Base-by-base conservation (phyloP, 225 moss, liverwort and hornwort species). In the Climacium dendroides region DNA sequence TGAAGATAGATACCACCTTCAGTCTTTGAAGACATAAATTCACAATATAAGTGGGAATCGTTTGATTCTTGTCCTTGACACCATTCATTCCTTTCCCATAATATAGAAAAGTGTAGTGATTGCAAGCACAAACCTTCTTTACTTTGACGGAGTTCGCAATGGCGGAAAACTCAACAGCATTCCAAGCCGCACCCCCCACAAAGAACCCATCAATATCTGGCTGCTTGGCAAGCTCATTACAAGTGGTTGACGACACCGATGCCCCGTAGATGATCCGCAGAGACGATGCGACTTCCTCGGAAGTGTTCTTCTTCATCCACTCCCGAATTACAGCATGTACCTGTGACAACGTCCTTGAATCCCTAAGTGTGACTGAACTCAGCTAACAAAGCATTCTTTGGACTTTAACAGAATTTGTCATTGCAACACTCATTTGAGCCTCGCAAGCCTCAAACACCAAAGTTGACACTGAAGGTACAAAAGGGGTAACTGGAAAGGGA, bases 191-290 rank as follows among this genome's bases (percentile, higher is more conserved):
- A 53, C 90, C 94, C 4, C 94, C 96, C 10, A 96, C 96, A 23
- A 98, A 93, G 90, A 98, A 98, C 7, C 98, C 98, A 79, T 98
- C 98, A 24, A 98, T 91, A 52, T 98, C 98, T 19, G 89, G 87
- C 88, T 96, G 83, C 91, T 89, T 92, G 20, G 98, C 96, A 16
- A 96, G 88, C 26, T 91, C 96, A 34, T 79, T 82, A 58, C 95
- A 92, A 79, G 94, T 94, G 32, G 84, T 85, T 5, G 94, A 91
- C 60, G 89, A 93, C 75, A 96, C 95, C 32, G 96, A 96, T 15
- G 95, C 96, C 5, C 96, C 96, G 85, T 95, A 95, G 19, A 98
- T 93, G 77, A 98, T 95, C 50, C 98, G 90, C 61, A 90, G 62
- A 43, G 84, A 15, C 22, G 94, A 89, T 34, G 94, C 79, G 19